Evolutionary conservation across 805 yeast species (phyloP), one percentile per base, ranked within the genome.

Genomic region (Saccharomycopsis fermentans): DNA sequence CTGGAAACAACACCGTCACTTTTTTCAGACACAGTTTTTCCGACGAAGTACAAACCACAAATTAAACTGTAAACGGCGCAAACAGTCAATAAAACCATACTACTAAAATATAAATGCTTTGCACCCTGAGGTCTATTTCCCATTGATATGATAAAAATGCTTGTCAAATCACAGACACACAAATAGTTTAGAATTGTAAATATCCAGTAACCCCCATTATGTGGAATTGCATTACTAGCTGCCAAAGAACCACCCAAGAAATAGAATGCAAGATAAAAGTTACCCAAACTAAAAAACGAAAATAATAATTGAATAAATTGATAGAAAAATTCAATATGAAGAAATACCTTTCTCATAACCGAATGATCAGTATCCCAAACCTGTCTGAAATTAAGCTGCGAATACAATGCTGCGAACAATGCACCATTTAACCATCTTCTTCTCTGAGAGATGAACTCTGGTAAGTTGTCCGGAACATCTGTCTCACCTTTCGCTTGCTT

Each of bases 381-480:
- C 65, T 87, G 87, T 58, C 82, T 78, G 79, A 91, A 89, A 69
- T 91, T 96, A 58, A 87, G 68, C 63, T 88, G 88, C 1, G 97
- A 84, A 69, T 87, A 94, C 57, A 91, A 76, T 3, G 98, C 98
- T 0, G 99, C 98, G 74, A 94, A 94, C 68, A 94, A 81, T 1
- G 99, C 96, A 70, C 99, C 99, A 71, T 92, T 92, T 62, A 92
- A 79, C 99, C 99, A 92, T 77, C 99, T 84, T 75, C 99, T 86
- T 75, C 99, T 85, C 74, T 92, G 99, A 58, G 94, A 81, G 56
- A 92, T 88, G 68, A 94, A 90, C 68, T 94, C 98, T n/a, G 96
- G 86, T 51, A 91, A 78, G n/a, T 79, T 77, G 67, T 91, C 97
- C 6, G 98, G 98, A 55, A 90, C 96, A 80, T 92, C 98, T 1